phyloP scores from a whole-genome alignment of 1,284 basidiomycete genomes.

The Ceratobasidium sp. region DNA sequence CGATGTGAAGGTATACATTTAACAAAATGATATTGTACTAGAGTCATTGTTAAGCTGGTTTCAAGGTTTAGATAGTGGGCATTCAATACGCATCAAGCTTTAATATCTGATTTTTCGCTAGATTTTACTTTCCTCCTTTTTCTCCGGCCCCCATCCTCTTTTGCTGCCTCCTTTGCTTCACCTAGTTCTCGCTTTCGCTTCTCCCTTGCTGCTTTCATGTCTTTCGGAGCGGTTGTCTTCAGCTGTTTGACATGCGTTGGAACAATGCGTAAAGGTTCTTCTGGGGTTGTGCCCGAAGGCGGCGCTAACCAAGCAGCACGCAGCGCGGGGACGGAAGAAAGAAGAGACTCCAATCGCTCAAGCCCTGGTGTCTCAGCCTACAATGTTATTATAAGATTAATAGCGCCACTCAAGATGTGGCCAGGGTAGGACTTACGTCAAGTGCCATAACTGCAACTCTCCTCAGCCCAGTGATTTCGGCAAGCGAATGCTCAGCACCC shows the following conservation, averaged over 20 bases:
- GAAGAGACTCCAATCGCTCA: slow-evolving; percentile 47
- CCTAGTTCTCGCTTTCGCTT: slow-evolving; percentile 66
- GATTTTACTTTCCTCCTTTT: slow-evolving; percentile 14
- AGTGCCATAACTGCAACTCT: slow-evolving; percentile 76
- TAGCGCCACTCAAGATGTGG: slow-evolving; percentile 9
- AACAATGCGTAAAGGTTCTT: slow-evolving; percentile 52
- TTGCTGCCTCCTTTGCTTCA: slow-evolving; percentile 58
- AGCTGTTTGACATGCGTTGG: slow-evolving; percentile 88
- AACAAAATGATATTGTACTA: background rate
- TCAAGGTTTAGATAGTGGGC: background rate
- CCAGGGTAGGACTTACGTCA: slow-evolving; percentile 57
- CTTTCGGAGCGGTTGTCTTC: slow-evolving; percentile 80
- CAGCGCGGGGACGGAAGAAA: slow-evolving; percentile 61
- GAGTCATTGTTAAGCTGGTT: background rate
- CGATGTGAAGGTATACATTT: background rate
- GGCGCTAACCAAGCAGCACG: slow-evolving; percentile 71
- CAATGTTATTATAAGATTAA: slow-evolving; percentile 2
- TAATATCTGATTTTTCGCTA: background rate
- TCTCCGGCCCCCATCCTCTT: slow-evolving; percentile 5
- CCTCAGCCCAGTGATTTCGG: slow-evolving; percentile 71
- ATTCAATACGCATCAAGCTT: background rate
- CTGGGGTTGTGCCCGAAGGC: slow-evolving; percentile 31
- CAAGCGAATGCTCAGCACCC: slow-evolving; percentile 73
- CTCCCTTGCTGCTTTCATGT: slow-evolving; percentile 78
- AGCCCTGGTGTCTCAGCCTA: slow-evolving; percentile 50